phyloP scores from a whole-genome alignment of 257 asterid species.

The Perilla frutescens region DNA sequence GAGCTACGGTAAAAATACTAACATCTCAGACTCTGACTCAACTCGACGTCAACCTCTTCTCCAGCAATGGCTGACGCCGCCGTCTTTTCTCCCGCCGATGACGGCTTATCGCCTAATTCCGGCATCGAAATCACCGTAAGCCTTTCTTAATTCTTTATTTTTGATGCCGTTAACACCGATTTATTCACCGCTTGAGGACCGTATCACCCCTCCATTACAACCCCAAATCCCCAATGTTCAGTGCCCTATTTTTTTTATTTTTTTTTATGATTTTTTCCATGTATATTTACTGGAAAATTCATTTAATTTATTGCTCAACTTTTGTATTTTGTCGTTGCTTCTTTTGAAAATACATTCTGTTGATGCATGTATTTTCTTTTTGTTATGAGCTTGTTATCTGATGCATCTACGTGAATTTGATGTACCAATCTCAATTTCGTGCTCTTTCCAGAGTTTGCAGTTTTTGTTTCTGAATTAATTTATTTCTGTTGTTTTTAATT shows the following conservation, averaged over 20 bases:
- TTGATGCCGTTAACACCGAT: slow-evolving; percentile 19
- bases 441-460: background rate
- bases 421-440: background rate
- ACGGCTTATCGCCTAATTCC: slow-evolving; percentile 44
- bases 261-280: background rate
- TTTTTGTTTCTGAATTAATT: background rate
- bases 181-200: slow-evolving; percentile 35
- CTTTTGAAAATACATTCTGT: too few species aligned
- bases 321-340: background rate
- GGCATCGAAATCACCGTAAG: slow-evolving; percentile 61
- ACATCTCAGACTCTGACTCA: slow-evolving; percentile 59
- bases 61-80: slow-evolving; percentile 53
- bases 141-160: slow-evolving; percentile 7
- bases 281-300: background rate
- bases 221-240: background rate
- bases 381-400: background rate
- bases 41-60: slow-evolving; percentile 39
- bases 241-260: background rate
- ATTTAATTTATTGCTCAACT: background rate
- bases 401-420: slow-evolving; percentile 6
- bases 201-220: slow-evolving; percentile 33
- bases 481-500: background rate
- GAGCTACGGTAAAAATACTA: slow-evolving; percentile 41
- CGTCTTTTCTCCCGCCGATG: slow-evolving; percentile 56
- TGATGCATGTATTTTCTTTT: slow-evolving; percentile 8